Evolutionary conservation across 2,329 filamentous ascomycete species (phyloP).

Genomic region (Colletotrichum liriopes): DNA sequence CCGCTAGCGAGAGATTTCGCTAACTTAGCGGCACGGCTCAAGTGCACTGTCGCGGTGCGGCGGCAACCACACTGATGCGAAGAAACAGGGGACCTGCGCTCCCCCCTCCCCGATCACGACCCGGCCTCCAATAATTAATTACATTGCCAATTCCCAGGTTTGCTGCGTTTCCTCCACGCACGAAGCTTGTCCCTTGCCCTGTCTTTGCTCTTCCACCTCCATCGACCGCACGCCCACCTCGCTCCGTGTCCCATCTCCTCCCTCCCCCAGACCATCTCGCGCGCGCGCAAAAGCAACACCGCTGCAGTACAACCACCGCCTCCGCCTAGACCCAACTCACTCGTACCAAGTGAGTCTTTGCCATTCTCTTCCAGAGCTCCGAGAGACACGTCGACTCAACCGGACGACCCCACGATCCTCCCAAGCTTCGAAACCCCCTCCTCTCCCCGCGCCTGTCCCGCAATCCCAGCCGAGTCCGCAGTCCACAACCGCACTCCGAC

Average conservation of each 20-base stretch:
- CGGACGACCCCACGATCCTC: slow-evolving; percentile 16
- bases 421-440: slow-evolving; percentile 13
- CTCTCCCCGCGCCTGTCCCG: slow-evolving; percentile 33
- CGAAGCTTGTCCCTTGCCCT: slow-evolving; percentile 40
- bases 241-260: slow-evolving; percentile 8
- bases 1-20: slow-evolving; percentile 33
- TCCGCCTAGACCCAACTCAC: not conserved
- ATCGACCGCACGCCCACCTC: slow-evolving; percentile 15
- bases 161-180: slow-evolving; percentile 6
- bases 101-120: not conserved
- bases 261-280: slow-evolving; percentile 14
- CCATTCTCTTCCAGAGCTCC: slow-evolving; percentile 1
- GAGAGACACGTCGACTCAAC: slow-evolving; percentile 15
- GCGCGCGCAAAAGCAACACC: slow-evolving; percentile 18
- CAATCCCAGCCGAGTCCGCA: slow-evolving; percentile 24
- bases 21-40: slow-evolving; percentile 2
- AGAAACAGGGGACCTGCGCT: slow-evolving; percentile 5
- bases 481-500: slow-evolving; percentile 5
- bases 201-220: slow-evolving; percentile 31
- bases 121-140: slow-evolving; percentile 15
- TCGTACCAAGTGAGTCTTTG: not conserved
- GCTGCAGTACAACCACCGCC: not conserved
- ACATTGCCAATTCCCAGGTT: slow-evolving; percentile 34
- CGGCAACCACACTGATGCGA: slow-evolving; percentile 18
- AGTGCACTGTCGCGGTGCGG: not conserved